Evolutionary conservation across 225 moss, liverwort and hornwort species (phyloP).

Genomic region (Sphagnum contortum): DNA sequence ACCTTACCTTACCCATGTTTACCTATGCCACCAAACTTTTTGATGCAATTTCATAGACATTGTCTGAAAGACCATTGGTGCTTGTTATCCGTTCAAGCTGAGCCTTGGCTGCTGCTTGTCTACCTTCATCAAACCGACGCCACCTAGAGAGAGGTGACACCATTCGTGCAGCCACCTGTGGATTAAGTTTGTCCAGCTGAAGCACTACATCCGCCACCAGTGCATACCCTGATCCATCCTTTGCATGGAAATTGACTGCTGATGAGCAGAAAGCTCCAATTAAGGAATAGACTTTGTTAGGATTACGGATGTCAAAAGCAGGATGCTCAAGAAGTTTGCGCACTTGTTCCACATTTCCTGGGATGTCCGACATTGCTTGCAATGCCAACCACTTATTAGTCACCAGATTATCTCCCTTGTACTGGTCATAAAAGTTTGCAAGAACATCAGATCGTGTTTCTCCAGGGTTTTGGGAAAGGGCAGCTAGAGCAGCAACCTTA

Average conservation of each 20-base stretch:
- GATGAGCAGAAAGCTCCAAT: constrained; percentile 83
- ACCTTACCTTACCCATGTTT: too few species aligned
- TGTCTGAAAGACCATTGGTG: constrained; percentile 71
- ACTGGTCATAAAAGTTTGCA: constrained; percentile 75
- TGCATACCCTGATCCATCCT: constrained; percentile 88
- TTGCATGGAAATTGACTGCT: constrained; percentile 77
- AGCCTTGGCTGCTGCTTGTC: constrained; percentile 63
- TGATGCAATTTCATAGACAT: constrained; percentile 91
- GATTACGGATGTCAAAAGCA: constrained; percentile 87
- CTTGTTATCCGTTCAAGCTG: constrained; percentile 80
- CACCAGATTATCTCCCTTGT: constrained; percentile 84
- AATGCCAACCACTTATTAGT: constrained; percentile 92
- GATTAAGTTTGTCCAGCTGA: constrained; percentile 85
- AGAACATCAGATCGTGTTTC: constrained; percentile 47
- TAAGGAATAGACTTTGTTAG: constrained; percentile 95
- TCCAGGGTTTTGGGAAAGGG: constrained; percentile 77
- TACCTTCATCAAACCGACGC: constrained; percentile 70
- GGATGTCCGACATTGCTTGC: constrained; percentile 85
- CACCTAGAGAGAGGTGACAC: constrained; percentile 91
- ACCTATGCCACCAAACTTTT: constrained; percentile 49
- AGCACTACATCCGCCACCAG: constrained; percentile 80
- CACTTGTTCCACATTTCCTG: constrained; percentile 71
- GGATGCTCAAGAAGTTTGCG: constrained; percentile 66
- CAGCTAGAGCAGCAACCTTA: constrained; percentile 75
- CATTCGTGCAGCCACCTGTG: constrained; percentile 97